phyloP scores from a whole-genome alignment of 345 rosid genomes.

The Mallotus nudiflorus region DNA sequence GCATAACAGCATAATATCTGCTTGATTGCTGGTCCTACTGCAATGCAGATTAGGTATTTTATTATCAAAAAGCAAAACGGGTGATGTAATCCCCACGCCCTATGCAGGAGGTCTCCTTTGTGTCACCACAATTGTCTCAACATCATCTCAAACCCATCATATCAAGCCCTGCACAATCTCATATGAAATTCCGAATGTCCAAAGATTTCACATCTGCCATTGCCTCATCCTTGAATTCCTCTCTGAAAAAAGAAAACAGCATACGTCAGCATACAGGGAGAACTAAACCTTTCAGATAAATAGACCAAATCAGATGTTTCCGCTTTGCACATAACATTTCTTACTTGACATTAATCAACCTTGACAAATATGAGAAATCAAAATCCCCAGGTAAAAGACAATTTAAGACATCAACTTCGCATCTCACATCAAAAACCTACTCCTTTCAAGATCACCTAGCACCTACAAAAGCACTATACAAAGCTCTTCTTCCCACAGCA shows the following conservation, averaged over 20 bases:
- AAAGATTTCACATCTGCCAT: constrained; percentile 78
- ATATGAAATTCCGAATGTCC: constrained; percentile 91
- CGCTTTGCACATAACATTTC: no score
- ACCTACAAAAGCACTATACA: neutral
- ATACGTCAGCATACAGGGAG: no score
- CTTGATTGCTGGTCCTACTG: constrained; percentile 10
- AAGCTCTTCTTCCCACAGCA: neutral
- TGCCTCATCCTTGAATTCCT: constrained; percentile 86
- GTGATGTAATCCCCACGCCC: constrained; percentile 13
- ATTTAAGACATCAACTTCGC: neutral
- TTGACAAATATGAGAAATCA: no score
- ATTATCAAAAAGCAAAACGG: constrained; percentile 25
- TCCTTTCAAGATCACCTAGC: neutral
- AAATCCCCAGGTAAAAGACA: no score
- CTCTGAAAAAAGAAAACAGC: constrained; percentile 45
- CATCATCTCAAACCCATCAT: constrained; percentile 7
- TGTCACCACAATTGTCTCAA: neutral
- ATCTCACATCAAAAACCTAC: neutral
- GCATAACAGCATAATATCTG: constrained; percentile 2
- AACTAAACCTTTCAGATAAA: no score
- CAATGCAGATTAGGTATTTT: constrained; percentile 15
- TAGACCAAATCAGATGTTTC: no score
- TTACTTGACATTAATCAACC: no score
- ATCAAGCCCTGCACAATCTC: constrained; percentile 17
- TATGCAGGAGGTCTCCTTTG: constrained; percentile 1